These are phyloP conservation scores for Melaleuca alternifolia DNA, from an alignment of 345 rosid genomes.

Conservation along the genomic window DNA sequence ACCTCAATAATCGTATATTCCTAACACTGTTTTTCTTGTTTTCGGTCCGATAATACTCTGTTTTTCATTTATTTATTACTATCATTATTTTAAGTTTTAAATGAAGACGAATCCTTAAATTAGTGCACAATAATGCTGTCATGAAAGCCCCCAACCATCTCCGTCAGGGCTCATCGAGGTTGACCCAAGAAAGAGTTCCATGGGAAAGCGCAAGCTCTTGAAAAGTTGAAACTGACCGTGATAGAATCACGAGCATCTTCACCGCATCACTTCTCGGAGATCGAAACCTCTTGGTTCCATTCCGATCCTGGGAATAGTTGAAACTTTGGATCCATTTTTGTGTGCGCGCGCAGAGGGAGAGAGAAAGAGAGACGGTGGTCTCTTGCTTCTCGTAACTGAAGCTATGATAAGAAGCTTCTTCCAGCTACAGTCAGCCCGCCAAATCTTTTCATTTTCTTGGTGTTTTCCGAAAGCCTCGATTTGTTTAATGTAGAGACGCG, in stretches of 20 bases:
- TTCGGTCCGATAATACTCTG: no score
- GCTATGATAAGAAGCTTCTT: background rate
- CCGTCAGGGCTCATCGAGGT: background rate
- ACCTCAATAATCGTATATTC: background rate
- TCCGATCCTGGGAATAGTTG: background rate
- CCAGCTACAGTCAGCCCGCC: background rate
- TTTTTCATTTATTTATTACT: no score
- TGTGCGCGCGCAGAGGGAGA: background rate
- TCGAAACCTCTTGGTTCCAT: background rate
- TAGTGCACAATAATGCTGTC: background rate
- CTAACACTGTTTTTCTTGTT: background rate
- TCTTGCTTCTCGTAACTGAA: background rate
- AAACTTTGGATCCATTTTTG: background rate
- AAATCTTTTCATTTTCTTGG: background rate
- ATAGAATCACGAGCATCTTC: background rate
- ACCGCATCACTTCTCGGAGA: background rate
- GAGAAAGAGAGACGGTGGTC: background rate
- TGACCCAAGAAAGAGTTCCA: background rate
- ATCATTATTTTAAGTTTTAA: no score
- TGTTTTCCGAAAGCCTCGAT: background rate
- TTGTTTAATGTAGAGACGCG: background rate
- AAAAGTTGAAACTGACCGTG: background rate
- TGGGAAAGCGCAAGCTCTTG: background rate
- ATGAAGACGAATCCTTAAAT: background rate
- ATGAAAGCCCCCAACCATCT: background rate